phyloP scores from a whole-genome alignment of 257 asterid species.

The Misopates orontium region DNA sequence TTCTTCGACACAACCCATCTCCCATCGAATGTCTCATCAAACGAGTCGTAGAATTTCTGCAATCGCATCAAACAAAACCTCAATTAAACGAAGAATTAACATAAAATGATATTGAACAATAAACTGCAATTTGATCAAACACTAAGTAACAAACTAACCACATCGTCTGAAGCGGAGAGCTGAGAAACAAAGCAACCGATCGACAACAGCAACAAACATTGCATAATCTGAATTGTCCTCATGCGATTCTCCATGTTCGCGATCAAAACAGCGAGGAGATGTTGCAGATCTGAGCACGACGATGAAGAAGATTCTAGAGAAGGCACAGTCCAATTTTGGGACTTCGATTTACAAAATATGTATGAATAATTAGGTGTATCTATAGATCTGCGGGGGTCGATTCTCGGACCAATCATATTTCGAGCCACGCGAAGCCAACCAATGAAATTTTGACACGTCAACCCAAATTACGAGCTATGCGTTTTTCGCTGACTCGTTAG shows the following conservation, averaged over 20 bases:
- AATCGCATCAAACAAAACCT: conserved; percentile 16
- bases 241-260: conserved; percentile 46
- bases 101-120: neutral
- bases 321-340: neutral
- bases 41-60: conserved; percentile 79
- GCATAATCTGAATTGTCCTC: conserved; percentile 52
- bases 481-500: too few species aligned
- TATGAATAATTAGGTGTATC: conserved; percentile 15
- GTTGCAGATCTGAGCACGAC: conserved; percentile 1
- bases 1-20: conserved; percentile 79
- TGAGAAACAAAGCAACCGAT: conserved; percentile 59
- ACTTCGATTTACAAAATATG: neutral
- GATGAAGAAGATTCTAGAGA: neutral
- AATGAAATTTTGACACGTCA: conserved; percentile 37
- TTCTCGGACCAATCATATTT: conserved; percentile 58
- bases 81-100: neutral
- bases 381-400: conserved; percentile 40
- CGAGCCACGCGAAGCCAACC: conserved; percentile 46
- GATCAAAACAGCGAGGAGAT: too few species aligned
- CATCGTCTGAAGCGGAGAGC: conserved; percentile 61
- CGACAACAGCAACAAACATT: conserved; percentile 45
- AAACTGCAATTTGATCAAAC: too few species aligned
- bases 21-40: conserved; percentile 79
- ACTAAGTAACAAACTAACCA: conserved; percentile 30
- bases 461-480: neutral